Evolutionary conservation across 352 stramenopile species (phyloP), one percentile per base, ranked within the genome.

Genomic region (Pythium monospermum): DNA sequence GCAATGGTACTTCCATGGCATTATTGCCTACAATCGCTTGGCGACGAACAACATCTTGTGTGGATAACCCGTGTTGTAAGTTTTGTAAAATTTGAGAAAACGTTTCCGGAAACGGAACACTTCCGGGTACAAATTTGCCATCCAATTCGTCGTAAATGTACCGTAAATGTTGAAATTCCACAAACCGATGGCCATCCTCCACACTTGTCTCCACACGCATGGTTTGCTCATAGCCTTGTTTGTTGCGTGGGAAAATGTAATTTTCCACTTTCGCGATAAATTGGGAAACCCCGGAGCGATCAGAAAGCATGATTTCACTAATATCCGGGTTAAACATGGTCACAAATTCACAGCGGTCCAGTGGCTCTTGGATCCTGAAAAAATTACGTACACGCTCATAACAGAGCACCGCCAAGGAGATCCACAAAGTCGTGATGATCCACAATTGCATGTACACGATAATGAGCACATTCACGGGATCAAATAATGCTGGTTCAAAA

Each of bases 1-100:
- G 74, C 75, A 88, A 84, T 42, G 75, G 59, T 16, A 88, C 73
- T 25, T 78, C 60, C 26, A 88, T 80, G 31, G 72, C 71, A 44
- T 88, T 88, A 32, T 58, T 55, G 19, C 77, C 77, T 15, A 87
- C 71, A 18, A 80, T 62, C 13, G 83, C 61, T 11, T 72, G 59
- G 18, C 73, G 68, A 7, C 64, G 63, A 23, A 42, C 21, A 47
- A 71, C 59, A 36, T 86, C 74, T 7, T 42, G 32, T 1, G 18
- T 70, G 1, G 61, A 66, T 4, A 88, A 49, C n/a, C 77, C 77
- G n/a, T 69, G 55, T 5, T 66, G 64, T 44, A n/a, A n/a, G n/a
- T 84, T 68, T 11, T 67, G 58, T 0, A 71, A 54, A 25, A 88
- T 79, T 26, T 68, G 59, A 27, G 73, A 56, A 61, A 68, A 83